phyloP scores from a whole-genome alignment of 1,284 basidiomycete genomes.

The Cryptococcus sp. region DNA sequence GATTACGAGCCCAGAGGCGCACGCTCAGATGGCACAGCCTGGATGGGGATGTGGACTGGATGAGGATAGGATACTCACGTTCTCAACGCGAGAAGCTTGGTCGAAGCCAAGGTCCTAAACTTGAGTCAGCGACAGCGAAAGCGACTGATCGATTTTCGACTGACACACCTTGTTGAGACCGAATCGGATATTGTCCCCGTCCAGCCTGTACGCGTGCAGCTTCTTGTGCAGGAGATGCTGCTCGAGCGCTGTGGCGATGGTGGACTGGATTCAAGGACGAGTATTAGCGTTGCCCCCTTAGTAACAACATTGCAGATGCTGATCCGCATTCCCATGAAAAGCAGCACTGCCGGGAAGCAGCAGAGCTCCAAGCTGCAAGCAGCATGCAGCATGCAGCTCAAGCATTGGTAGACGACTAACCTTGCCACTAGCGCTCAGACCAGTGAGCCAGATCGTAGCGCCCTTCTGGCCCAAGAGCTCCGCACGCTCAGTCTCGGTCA shows the following conservation, averaged over 20 bases:
- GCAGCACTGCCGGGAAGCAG: not conserved
- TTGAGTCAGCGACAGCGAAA: not conserved
- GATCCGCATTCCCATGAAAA: not conserved
- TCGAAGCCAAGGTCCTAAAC: constrained; percentile 86
- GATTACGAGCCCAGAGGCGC: too few relatives aligned
- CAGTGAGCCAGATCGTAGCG: constrained; percentile 93
- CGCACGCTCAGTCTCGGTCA: constrained; percentile 67
- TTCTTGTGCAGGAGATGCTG: constrained; percentile 87
- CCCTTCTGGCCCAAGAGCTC: constrained; percentile 75
- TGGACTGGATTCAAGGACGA: constrained; percentile 66
- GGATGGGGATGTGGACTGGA: not conserved
- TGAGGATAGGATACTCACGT: constrained; percentile 54
- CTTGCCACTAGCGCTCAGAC: constrained; percentile 86
- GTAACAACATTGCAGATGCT: not conserved
- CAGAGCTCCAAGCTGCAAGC: too few relatives aligned
- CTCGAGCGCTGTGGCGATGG: constrained; percentile 95
- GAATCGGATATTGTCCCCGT: constrained; percentile 96
- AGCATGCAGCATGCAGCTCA: not conserved
- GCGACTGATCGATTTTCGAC: not conserved
- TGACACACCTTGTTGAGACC: constrained; percentile 80
- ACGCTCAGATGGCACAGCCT: too few relatives aligned
- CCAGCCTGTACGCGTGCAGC: constrained; percentile 87
- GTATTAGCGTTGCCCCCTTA: not conserved
- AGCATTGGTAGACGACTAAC: constrained; percentile 53
- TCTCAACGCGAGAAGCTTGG: constrained; percentile 91